These are phyloP conservation scores for Cyclanthera cordifolia DNA, from an alignment of 306 rosid species.

Conservation along the genomic window DNA sequence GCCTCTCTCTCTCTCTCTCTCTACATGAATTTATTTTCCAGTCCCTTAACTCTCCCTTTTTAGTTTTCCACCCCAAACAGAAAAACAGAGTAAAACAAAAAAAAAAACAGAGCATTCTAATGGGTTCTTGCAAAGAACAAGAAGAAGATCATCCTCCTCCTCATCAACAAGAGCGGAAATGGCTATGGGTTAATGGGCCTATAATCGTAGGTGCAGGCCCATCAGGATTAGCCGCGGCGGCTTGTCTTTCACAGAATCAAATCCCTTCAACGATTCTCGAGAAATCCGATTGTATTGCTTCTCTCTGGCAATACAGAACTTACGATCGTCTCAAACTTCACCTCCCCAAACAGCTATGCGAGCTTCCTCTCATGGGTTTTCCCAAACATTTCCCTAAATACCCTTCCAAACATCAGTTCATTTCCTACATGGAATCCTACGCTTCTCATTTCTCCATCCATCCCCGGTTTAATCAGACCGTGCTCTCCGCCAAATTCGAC, in stretches of 20 bases:
- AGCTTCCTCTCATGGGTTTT: constrained; percentile 59
- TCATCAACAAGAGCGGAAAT: constrained; percentile 15
- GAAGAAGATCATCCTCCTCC: constrained; percentile 2
- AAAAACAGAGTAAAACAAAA: constrained; percentile 7
- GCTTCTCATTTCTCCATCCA: constrained; percentile 47
- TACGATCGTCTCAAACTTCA: constrained; percentile 85
- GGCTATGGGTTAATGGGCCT: constrained; percentile 46
- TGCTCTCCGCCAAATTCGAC: constrained; percentile 40
- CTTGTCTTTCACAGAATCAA: constrained; percentile 46
- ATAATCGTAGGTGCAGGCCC: constrained; percentile 92
- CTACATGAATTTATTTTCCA: no score
- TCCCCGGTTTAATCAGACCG: constrained; percentile 58
- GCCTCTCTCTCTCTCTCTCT: no score
- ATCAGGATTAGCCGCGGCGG: constrained; percentile 80
- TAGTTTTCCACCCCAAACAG: no score
- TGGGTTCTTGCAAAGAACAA: constrained; percentile 49
- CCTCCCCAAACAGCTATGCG: constrained; percentile 67
- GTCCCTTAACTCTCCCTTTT: no score
- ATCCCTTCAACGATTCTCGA: constrained; percentile 55
- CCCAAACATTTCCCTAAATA: constrained; percentile 60
- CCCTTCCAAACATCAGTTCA: constrained; percentile 66
- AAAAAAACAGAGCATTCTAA: constrained; percentile 11
- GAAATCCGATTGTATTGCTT: constrained; percentile 55
- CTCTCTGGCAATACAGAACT: constrained; percentile 64
- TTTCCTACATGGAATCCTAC: constrained; percentile 66